phyloP scores from a whole-genome alignment of 192 early-diverging fungal genomes.

The Backusella tarrabulga region DNA sequence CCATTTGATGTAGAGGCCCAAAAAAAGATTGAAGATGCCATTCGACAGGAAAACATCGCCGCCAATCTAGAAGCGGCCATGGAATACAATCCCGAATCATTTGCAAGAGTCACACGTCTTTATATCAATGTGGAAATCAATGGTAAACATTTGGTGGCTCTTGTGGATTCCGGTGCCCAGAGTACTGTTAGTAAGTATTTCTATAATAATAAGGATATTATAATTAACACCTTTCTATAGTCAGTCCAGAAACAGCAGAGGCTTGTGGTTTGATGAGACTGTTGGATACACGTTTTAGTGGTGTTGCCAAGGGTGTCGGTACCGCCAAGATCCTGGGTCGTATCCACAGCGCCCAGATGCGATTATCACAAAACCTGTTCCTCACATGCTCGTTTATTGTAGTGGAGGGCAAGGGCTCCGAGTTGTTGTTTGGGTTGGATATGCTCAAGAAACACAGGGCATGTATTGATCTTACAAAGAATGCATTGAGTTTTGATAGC shows the following conservation, averaged over 20 bases:
- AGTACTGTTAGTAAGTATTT: slow-evolving; percentile 77
- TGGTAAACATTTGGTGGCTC: slow-evolving; percentile 82
- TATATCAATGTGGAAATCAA: slow-evolving; percentile 92
- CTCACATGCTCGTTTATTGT: slow-evolving; percentile 90
- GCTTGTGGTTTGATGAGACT: slow-evolving; percentile 86
- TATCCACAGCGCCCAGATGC: slow-evolving; percentile 86
- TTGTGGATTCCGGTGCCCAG: slow-evolving; percentile 98
- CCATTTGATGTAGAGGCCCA: slow-evolving; percentile 93
- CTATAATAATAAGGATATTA: background rate
- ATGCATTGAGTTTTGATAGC: slow-evolving; percentile 78
- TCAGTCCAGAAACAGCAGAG: slow-evolving; percentile 67
- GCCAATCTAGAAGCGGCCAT: slow-evolving; percentile 84
- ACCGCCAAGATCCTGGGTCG: slow-evolving; percentile 97
- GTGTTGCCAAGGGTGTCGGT: slow-evolving; percentile 92
- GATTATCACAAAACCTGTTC: slow-evolving; percentile 69
- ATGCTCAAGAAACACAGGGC: slow-evolving; percentile 91
- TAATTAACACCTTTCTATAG: slow-evolving; percentile 15
- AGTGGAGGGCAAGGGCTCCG: slow-evolving; percentile 90
- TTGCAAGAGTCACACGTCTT: slow-evolving; percentile 87
- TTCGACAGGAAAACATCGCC: slow-evolving; percentile 79
- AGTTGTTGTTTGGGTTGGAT: slow-evolving; percentile 92
- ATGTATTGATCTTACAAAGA: slow-evolving; percentile 85
- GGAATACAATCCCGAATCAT: slow-evolving; percentile 94
- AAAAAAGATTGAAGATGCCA: slow-evolving; percentile 86
- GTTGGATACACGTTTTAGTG: slow-evolving; percentile 84